Base-by-base conservation (phyloP, 352 stramenopile genomes). In the Thraustochytrium striatum region DNA sequence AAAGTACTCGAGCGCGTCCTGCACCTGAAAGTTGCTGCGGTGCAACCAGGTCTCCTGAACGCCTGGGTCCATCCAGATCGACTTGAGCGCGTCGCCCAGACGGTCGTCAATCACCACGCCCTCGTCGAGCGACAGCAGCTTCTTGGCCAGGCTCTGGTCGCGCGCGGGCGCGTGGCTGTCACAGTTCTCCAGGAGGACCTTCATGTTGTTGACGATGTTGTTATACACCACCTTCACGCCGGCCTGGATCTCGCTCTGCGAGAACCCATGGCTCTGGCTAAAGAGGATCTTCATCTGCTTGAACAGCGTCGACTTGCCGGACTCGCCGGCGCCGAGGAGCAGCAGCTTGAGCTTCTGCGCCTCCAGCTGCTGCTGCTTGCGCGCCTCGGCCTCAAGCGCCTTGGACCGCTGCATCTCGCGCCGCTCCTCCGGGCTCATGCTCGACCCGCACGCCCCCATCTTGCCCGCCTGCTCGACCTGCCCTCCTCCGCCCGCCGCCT, bases 1-100 rank as follows among this genome's bases (percentile, higher is more conserved):
- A 85, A 97, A 98, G 83, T 95, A 97, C 83, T 97, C 96, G 73
- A 97, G 91, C 55, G 93, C 97, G 82, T 98, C 94, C 81, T 98
- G 92, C 83, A 98, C 96, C 88, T 98, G 94, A 83, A 95, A 97
- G 73, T 96, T 87, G 25, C 89, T 86, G 82, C 94, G 88, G 70
- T 94, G 93, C 78, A 87, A 91, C 92, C 92, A 97, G 13, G 89
- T 93, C 73, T 86, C 85, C 50, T 95, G 85, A 35, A 98, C 91
- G 55, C 91, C 92, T 0, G 91, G 89, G 85, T 97, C 93, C 3
- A 65, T 82, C 92, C 94, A 98, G n/a, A 97, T 82, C 61, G 91
- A 93, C 85, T 75, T 59, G 41, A 80, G 65, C 65, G 65, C 65
- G 30, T 61, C 44, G 25, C 16, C 65, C 11, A 75, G 21, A 8